These are phyloP conservation scores for Wickerhamomyces chaumierensis DNA, from an alignment of 805 yeast genomes.

Conservation along the genomic window DNA sequence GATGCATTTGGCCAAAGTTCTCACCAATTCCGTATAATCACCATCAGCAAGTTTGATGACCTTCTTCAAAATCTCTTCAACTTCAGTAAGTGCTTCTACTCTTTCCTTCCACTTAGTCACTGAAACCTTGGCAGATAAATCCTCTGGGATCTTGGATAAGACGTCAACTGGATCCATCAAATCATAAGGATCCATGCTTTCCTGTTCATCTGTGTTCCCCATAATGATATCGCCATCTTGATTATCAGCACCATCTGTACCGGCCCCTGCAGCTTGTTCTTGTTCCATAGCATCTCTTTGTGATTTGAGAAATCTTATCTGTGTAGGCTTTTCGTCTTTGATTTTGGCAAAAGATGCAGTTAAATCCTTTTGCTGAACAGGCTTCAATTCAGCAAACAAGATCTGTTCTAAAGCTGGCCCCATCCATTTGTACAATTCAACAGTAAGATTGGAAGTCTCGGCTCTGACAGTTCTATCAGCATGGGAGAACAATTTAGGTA, in stretches of 20 bases:
- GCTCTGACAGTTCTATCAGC: conserved; percentile 80
- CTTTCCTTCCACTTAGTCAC: conserved; percentile 87
- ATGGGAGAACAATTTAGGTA: conserved; percentile 69
- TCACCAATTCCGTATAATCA: conserved; percentile 58
- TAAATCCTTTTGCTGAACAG: conserved; percentile 84
- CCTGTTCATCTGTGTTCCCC: conserved; percentile 18
- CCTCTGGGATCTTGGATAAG: conserved; percentile 51
- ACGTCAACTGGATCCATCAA: conserved; percentile 62
- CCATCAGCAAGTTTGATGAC: conserved; percentile 45
- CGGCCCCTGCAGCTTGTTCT: conserved; percentile 7
- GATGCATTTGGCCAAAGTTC: conserved; percentile 55
- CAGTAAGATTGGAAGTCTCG: conserved; percentile 59
- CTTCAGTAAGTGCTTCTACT: conserved; percentile 69
- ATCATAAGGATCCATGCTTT: conserved; percentile 53
- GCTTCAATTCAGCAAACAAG: conserved; percentile 65
- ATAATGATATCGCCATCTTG: conserved; percentile 16
- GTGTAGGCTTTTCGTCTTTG: conserved; percentile 31
- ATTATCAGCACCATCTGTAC: conserved; percentile 5
- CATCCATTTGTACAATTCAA: conserved; percentile 64
- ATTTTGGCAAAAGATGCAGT: conserved; percentile 52
- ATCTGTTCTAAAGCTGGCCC: conserved; percentile 46
- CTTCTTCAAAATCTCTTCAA: conserved; percentile 30
- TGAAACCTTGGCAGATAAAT: conserved; percentile 40
- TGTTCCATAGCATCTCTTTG: conserved; percentile 34
- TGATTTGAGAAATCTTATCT: conserved; percentile 41